Base-by-base conservation (phyloP, 1,284 basidiomycete species). In the Blastosporella zonata region DNA sequence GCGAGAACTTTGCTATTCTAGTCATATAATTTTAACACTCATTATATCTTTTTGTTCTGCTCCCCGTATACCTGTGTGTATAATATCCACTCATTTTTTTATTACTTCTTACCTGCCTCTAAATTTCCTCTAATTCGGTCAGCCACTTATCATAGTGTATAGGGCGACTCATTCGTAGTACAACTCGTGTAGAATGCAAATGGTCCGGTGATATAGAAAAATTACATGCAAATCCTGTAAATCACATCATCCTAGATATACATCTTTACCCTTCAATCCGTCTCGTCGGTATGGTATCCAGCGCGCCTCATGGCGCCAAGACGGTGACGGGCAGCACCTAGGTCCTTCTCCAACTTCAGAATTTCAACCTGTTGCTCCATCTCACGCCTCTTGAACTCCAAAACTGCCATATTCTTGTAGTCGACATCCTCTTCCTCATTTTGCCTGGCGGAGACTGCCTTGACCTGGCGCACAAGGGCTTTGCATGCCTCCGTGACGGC, bases 301-400 rank as follows among this genome's bases (percentile, higher is more conserved):
- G 92, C 92, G 43, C 93, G 79, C 52, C 93, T 79, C 90, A 96
- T 96, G 41, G 84, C 85, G 37, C 93, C 94, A 55, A 97, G 69
- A 54, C 84, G 78, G 67, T 93, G 84, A 50, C 93, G 78, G 20
- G 93, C 90, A 29, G 88, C 92, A 41, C 88, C 90, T 28, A 99
- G 75, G 9, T 97, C 93, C 76, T 97, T 97, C 77, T 98, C 96
- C 60, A 98, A 72, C 65, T 89, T 95, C 58, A 99, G 75, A 57
- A 99, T 97, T 67, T 97, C 92, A 38, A 99, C 97, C 71, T 98
- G 96, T 67, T 97, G 93, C 72, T 99, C 96, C 94, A 99, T 98
- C 78, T 97, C 94, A 43, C 84, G 77, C 61, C 84, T 90, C 80
- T 99, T 99, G 83, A 97, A 98, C 71, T 99, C 96, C 65, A 98